phyloP scores from a whole-genome alignment of 371 early-diverging fungal genomes.

The Choanephora cucurbitarum region DNA sequence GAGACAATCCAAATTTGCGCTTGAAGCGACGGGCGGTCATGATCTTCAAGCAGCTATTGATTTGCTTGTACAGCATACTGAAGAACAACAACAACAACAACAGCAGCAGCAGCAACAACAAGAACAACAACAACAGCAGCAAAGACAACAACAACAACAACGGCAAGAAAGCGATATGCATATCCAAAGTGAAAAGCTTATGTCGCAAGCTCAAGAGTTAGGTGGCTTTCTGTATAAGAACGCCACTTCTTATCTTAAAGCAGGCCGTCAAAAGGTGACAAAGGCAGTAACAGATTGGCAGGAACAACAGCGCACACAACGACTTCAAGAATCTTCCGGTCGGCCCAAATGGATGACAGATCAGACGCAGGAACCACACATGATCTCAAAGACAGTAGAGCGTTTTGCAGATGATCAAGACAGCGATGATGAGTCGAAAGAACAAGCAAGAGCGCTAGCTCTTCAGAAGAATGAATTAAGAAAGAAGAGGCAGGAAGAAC shows the following conservation, averaged over 20 bases:
- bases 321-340: slow-evolving; percentile 26
- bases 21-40: slow-evolving; percentile 61
- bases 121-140: slow-evolving; percentile 6
- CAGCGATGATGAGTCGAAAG: slow-evolving; percentile 11
- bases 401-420: slow-evolving; percentile 39
- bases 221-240: slow-evolving; percentile 73
- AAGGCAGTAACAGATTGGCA: slow-evolving; percentile 68
- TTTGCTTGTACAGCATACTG: slow-evolving; percentile 62
- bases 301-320: slow-evolving; percentile 44
- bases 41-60: slow-evolving; percentile 69
- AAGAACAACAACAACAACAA: too few species aligned
- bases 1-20: slow-evolving; percentile 64
- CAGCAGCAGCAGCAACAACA: slow-evolving; percentile 11
- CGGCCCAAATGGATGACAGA: slow-evolving; percentile 27
- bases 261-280: slow-evolving; percentile 68
- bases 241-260: slow-evolving; percentile 70
- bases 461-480: slow-evolving; percentile 6
- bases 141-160: slow-evolving; percentile 10
- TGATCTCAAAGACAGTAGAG: slow-evolving; percentile 12
- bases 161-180: slow-evolving; percentile 21
- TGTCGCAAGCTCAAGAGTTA: slow-evolving; percentile 69
- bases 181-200: slow-evolving; percentile 62
- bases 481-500: slow-evolving; percentile 30
- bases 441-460: slow-evolving; percentile 7
- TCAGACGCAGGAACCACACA: not conserved